phyloP scores from a whole-genome alignment of 2,329 filamentous ascomycete genomes.

The Penicillium glabrum region DNA sequence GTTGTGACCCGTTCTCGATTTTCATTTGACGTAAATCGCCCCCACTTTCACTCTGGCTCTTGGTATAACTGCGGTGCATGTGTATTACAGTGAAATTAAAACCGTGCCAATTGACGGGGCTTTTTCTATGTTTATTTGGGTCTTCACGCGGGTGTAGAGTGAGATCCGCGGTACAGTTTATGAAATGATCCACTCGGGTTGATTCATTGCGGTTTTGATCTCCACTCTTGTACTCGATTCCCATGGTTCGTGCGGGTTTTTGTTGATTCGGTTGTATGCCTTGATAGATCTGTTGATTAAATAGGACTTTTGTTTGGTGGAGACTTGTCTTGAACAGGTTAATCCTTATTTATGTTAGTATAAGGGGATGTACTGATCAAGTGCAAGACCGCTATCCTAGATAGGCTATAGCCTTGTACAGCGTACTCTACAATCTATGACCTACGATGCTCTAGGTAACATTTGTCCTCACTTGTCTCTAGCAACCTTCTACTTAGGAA shows the following conservation, averaged over 20 bases:
- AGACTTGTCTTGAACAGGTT: no score
- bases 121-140: neutral
- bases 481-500: neutral
- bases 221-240: neutral
- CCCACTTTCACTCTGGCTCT: neutral
- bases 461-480: no score
- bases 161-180: neutral
- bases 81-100: neutral
- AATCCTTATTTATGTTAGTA: no score
- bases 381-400: no score
- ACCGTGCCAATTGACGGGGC: neutral
- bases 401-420: no score
- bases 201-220: neutral
- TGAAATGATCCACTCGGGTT: neutral
- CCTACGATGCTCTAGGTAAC: no score
- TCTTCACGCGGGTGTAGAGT: neutral
- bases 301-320: neutral
- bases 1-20: neutral
- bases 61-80: neutral
- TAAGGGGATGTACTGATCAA: no score
- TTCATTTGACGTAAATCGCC: neutral
- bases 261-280: neutral
- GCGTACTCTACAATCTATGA: no score
- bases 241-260: neutral
- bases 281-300: neutral